A percentile compares a stretch with the other conserved stretches of the same genome.
These are phyloP conservation scores for Bipolaris cookei DNA, from an alignment of 2,329 filamentous ascomycete genomes.

Conservation along the genomic window DNA sequence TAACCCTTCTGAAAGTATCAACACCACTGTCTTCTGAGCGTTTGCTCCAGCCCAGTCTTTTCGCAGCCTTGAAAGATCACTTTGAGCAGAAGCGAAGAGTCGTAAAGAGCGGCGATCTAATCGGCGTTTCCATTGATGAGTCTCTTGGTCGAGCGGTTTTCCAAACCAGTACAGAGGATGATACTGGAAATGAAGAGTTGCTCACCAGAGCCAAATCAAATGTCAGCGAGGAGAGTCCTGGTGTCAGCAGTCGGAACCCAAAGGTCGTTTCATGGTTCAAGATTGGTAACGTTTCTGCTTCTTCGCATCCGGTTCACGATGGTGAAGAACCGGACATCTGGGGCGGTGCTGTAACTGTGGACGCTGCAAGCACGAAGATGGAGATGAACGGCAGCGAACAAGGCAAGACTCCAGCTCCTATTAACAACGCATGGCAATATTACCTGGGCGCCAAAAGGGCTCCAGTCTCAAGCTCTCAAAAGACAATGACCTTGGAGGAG, in stretches of 20 bases:
- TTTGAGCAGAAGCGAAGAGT: conserved; percentile 84
- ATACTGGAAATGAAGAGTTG: conserved; percentile 60
- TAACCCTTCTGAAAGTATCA: conserved; percentile 85
- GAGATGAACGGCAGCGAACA: conserved; percentile 89
- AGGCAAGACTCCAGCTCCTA: conserved; percentile 76
- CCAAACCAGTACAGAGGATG: conserved; percentile 75
- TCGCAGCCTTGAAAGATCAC: conserved; percentile 85
- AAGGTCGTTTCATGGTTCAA: conserved; percentile 85
- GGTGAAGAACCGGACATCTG: conserved; percentile 74
- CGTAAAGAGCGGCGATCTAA: conserved; percentile 83
- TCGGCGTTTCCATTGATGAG: conserved; percentile 88
- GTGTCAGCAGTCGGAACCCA: conserved; percentile 23
- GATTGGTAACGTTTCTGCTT: conserved; percentile 69
- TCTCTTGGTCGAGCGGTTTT: conserved; percentile 81
- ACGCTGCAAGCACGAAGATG: conserved; percentile 85
- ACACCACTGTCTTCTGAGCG: conserved; percentile 88
- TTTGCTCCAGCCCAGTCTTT: conserved; percentile 81
- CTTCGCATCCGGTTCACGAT: conserved; percentile 59
- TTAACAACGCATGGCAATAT: conserved; percentile 83
- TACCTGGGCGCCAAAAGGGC: conserved; percentile 80
- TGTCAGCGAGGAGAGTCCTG: conserved; percentile 23
- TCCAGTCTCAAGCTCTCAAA: conserved; percentile 63
- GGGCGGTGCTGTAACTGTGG: conserved; percentile 85
- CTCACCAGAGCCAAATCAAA: conserved; percentile 57
- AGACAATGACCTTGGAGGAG: conserved; percentile 58